These are phyloP conservation scores for Handroanthus guayacan DNA, from an alignment of 257 asterid species.

Conservation along the genomic window DNA sequence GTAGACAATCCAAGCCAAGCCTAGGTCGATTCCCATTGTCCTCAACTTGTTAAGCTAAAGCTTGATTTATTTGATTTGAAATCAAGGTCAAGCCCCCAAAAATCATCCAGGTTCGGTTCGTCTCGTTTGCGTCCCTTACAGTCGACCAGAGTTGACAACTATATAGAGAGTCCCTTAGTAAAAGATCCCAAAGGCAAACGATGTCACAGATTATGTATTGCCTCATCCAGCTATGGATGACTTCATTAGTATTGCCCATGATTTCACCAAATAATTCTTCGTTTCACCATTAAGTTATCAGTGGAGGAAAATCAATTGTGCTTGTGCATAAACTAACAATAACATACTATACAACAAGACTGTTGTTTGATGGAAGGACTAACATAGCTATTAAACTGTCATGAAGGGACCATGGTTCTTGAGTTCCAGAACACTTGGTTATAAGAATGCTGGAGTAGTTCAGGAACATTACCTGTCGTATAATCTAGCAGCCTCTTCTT, in stretches of 20 bases:
- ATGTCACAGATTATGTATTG: too few species aligned
- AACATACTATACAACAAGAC: neutral
- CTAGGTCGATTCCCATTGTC: too few species aligned
- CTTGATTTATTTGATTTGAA: too few species aligned
- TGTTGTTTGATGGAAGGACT: neutral
- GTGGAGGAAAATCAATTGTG: too few species aligned
- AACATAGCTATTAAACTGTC: neutral
- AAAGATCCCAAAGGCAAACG: neutral
- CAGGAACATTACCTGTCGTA: slow-evolving; percentile 73
- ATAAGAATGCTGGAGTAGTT: neutral
- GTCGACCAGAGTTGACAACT: too few species aligned
- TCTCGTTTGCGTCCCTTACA: too few species aligned
- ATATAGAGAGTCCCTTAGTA: too few species aligned
- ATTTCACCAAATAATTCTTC: neutral
- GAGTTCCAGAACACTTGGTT: neutral
- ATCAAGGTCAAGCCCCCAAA: too few species aligned
- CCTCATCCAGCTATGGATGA: neutral
- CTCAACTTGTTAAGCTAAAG: too few species aligned
- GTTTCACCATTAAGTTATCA: neutral
- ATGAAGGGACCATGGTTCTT: neutral
- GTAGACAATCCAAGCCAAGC: too few species aligned
- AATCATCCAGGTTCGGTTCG: too few species aligned
- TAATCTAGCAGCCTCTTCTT: slow-evolving; percentile 92
- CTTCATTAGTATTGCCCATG: neutral
- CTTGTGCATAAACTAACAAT: neutral